Evolutionary conservation across 768 basidiomycete genomes (phyloP).

Genomic region (Rhizopogon vinicolor): DNA sequence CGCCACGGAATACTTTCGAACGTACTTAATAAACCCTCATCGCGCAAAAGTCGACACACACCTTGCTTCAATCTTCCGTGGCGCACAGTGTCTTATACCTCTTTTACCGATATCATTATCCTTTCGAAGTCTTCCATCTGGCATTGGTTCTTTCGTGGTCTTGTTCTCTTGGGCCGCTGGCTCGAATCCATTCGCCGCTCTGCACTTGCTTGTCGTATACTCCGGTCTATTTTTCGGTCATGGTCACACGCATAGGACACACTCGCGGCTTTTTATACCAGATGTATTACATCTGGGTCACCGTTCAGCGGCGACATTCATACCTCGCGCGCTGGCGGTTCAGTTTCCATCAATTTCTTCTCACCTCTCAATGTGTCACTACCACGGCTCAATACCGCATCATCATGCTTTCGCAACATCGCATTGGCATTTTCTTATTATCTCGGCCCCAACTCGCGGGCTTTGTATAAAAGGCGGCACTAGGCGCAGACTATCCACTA

Average conservation of each 20-base stretch:
- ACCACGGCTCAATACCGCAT: conserved; percentile 32
- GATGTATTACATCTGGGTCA: conserved; percentile 25
- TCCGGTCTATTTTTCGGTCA: conserved; percentile 28
- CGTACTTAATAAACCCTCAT: conserved; percentile 7
- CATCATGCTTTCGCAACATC: conserved; percentile 38
- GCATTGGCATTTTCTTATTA: conserved; percentile 29
- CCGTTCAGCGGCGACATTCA: conserved; percentile 38
- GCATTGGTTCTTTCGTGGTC: conserved; percentile 22
- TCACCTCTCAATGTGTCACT: conserved; percentile 38
- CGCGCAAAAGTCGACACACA: conserved; percentile 4
- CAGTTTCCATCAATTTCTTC: conserved; percentile 19
- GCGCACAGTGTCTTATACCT: conserved; percentile 19
- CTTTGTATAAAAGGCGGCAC: conserved; percentile 35
- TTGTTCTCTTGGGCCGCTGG: conserved; percentile 28
- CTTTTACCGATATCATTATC: conserved; percentile 37
- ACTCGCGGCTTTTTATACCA: conserved; percentile 16
- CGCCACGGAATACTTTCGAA: conserved; percentile 23
- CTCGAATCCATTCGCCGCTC: conserved; percentile 26
- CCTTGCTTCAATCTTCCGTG: conserved; percentile 13
- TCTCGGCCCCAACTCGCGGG: conserved; percentile 24
- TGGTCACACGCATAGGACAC: conserved; percentile 36
- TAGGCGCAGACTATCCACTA: conserved; percentile 21
- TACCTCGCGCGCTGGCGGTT: conserved; percentile 37
- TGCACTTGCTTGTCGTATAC: conserved; percentile 16
- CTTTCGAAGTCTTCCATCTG: conserved; percentile 32